These are phyloP conservation scores for Neocatenulostroma microsporum DNA, from an alignment of 2,329 filamentous ascomycete genomes.

Conservation along the genomic window DNA sequence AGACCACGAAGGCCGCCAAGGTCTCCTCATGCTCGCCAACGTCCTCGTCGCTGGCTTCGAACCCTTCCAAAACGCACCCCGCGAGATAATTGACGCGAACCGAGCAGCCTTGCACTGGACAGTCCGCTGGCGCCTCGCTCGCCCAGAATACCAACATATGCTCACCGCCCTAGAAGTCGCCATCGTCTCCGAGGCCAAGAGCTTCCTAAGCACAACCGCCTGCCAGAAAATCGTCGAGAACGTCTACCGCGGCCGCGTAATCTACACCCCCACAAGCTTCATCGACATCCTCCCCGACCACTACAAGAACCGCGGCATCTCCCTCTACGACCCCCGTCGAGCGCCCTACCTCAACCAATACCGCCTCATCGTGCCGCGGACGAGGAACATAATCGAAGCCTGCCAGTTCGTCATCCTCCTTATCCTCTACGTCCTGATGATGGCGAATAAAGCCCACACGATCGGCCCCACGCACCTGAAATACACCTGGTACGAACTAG, in stretches of 20 bases:
- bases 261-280: slow-evolving; percentile 74
- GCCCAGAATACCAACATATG: slow-evolving; percentile 49
- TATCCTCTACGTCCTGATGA: slow-evolving; percentile 61
- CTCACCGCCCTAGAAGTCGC: slow-evolving; percentile 74
- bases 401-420: slow-evolving; percentile 65
- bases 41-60: slow-evolving; percentile 77
- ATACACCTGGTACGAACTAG: slow-evolving; percentile 49
- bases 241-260: slow-evolving; percentile 71
- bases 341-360: slow-evolving; percentile 77
- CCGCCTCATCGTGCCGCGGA: slow-evolving; percentile 72
- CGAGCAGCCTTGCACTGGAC: slow-evolving; percentile 40
- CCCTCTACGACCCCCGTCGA: slow-evolving; percentile 67
- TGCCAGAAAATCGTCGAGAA: slow-evolving; percentile 76
- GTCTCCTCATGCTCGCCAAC: slow-evolving; percentile 66
- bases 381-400: slow-evolving; percentile 66
- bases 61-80: slow-evolving; percentile 74
- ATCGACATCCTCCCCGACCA: slow-evolving; percentile 78
- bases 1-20: slow-evolving; percentile 61
- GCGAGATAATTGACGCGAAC: slow-evolving; percentile 54
- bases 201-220: slow-evolving; percentile 67
- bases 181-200: slow-evolving; percentile 73
- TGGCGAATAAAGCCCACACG: slow-evolving; percentile 58
- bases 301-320: slow-evolving; percentile 77
- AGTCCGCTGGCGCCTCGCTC: slow-evolving; percentile 32
- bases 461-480: slow-evolving; percentile 26